A percentile compares a stretch with the other conserved stretches of the same genome.
These are phyloP conservation scores for Coemansia sp. DNA, from an alignment of 192 early-diverging fungal species.

Conservation along the genomic window DNA sequence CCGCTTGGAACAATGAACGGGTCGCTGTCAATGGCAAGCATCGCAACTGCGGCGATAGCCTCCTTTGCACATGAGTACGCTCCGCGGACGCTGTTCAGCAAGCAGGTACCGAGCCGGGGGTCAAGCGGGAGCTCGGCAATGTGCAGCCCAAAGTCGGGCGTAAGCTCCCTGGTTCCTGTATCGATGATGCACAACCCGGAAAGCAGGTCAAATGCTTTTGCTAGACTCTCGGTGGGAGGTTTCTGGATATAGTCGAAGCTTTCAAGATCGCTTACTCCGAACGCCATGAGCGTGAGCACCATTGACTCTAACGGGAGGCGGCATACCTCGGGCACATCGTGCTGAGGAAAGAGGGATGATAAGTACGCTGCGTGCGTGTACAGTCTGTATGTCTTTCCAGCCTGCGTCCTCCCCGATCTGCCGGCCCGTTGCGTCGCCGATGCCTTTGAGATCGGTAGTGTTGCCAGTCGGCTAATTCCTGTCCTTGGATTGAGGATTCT, in stretches of 20 bases:
- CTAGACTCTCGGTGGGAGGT: constrained; percentile 89
- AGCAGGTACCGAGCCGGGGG: constrained; percentile 81
- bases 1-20: constrained; percentile 82
- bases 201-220: constrained; percentile 83
- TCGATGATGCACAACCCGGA: constrained; percentile 86
- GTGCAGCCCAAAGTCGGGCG: constrained; percentile 79
- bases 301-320: constrained; percentile 84
- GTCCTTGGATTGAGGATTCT: constrained; percentile 88
- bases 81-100: constrained; percentile 76
- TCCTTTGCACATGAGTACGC: constrained; percentile 83
- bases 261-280: constrained; percentile 94
- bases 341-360: constrained; percentile 87
- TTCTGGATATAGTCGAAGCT: constrained; percentile 97
- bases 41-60: constrained; percentile 85
- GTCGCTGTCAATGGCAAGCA: constrained; percentile 82
- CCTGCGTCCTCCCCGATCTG: constrained; percentile 88
- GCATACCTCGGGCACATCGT: constrained; percentile 92
- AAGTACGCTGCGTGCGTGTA: constrained; percentile 88
- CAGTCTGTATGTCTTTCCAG: constrained; percentile 92
- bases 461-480: constrained; percentile 90
- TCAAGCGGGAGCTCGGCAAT: constrained; percentile 96
- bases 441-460: constrained; percentile 86
- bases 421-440: constrained; percentile 90
- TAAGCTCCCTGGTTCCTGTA: constrained; percentile 79
- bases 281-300: constrained; percentile 83